Percentiles rank a stretch among this genome's conserved stretches.
Evolutionary conservation across 2,329 filamentous ascomycete species (phyloP).

Genomic region (Cladophialophora carrionii): DNA sequence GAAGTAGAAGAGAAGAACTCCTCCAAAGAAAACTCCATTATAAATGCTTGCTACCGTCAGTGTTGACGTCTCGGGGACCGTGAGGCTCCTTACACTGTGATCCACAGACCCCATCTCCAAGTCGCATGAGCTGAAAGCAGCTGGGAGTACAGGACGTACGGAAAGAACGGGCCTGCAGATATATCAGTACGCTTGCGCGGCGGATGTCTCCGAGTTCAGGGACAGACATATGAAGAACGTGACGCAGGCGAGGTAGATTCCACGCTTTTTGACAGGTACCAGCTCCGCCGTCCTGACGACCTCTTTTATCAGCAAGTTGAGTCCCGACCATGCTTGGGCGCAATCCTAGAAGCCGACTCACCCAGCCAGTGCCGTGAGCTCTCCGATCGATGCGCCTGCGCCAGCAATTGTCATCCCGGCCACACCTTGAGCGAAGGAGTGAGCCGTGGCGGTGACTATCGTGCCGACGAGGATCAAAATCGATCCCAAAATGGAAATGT

Average conservation of each 20-base stretch:
- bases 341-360: slow-evolving; percentile 4
- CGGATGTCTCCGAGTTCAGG: too few relatives aligned
- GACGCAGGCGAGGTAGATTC: slow-evolving; percentile 30
- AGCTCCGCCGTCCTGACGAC: slow-evolving; percentile 28
- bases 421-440: slow-evolving; percentile 29
- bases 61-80: too few relatives aligned
- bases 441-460: slow-evolving; percentile 30
- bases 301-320: neutral
- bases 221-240: slow-evolving; percentile 29
- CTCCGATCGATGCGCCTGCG: slow-evolving; percentile 31
- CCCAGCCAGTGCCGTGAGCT: slow-evolving; percentile 34
- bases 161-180: slow-evolving; percentile 29
- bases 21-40: slow-evolving; percentile 25
- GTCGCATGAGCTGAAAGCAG: slow-evolving; percentile 26
- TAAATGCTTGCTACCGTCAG: slow-evolving; percentile 22
- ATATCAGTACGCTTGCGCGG: neutral
- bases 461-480: slow-evolving; percentile 24
- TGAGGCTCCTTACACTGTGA: slow-evolving; percentile 26
- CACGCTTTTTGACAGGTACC: slow-evolving; percentile 32
- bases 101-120: slow-evolving; percentile 33
- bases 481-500: slow-evolving; percentile 30
- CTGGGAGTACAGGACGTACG: slow-evolving; percentile 31
- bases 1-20: slow-evolving; percentile 30
- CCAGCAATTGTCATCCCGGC: slow-evolving; percentile 29
- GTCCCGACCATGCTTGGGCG: neutral